phyloP scores from a whole-genome alignment of 1,284 basidiomycete species.

The Mycena citricolor region DNA sequence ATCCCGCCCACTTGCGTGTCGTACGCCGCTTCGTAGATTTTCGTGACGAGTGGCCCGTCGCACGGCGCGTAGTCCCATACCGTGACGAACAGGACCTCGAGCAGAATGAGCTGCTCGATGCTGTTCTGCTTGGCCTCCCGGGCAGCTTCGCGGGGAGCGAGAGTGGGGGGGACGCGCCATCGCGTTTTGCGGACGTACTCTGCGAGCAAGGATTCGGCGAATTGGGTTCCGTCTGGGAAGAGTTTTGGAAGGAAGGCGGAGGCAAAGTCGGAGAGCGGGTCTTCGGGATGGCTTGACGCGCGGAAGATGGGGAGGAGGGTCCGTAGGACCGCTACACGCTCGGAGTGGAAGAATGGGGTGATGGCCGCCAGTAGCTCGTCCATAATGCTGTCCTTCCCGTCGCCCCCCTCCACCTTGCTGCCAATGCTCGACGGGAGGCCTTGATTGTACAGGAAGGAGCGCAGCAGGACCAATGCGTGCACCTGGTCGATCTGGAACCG shows the following conservation, averaged over 20 bases:
- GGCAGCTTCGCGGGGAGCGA: slow-evolving; percentile 63
- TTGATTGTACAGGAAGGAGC: slow-evolving; percentile 79
- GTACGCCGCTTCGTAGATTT: slow-evolving; percentile 66
- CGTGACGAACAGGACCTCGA: slow-evolving; percentile 84
- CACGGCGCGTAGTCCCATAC: slow-evolving; percentile 79
- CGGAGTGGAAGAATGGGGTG: slow-evolving; percentile 78
- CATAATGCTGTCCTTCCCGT: slow-evolving; percentile 46
- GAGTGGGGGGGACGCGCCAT: slow-evolving; percentile 50
- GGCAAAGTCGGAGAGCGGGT: slow-evolving; percentile 58
- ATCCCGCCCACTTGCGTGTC: slow-evolving; percentile 63
- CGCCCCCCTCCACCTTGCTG: slow-evolving; percentile 25
- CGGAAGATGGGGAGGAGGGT: slow-evolving; percentile 60
- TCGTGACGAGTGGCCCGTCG: slow-evolving; percentile 58
- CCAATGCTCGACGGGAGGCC: slow-evolving; percentile 57
- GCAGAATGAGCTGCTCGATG: slow-evolving; percentile 75
- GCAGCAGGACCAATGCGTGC: slow-evolving; percentile 67
- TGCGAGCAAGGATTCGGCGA: slow-evolving; percentile 54
- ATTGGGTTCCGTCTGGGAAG: slow-evolving; percentile 58
- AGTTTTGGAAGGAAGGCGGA: slow-evolving; percentile 55
- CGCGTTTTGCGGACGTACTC: slow-evolving; percentile 60
- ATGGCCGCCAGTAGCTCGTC: slow-evolving; percentile 70
- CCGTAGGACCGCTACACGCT: slow-evolving; percentile 66
- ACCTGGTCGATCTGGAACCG: slow-evolving; percentile 76
- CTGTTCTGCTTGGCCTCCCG: slow-evolving; percentile 79
- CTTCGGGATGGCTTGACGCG: slow-evolving; percentile 55